Percentiles rank a stretch among this genome's conserved stretches.
phyloP scores from a whole-genome alignment of 768 basidiomycete species.

The Chiua virens region DNA sequence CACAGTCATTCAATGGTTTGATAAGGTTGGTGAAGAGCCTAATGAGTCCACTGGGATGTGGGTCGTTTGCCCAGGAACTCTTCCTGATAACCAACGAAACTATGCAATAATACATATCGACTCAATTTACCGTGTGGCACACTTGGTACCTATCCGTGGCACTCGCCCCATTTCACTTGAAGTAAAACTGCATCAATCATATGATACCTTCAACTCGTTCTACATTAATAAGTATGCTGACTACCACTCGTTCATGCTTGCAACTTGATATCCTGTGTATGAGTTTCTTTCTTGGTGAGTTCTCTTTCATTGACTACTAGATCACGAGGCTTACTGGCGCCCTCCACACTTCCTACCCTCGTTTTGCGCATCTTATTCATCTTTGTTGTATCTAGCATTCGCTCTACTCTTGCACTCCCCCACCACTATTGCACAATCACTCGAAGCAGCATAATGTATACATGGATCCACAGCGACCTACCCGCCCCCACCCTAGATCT shows the following conservation, averaged over 20 bases:
- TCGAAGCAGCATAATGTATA: no score
- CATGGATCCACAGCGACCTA: no score
- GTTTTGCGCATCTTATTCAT: no score
- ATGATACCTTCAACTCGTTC: slow-evolving; percentile 5
- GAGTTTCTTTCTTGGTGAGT: no score
- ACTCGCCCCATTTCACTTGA: neutral
- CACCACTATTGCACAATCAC: no score
- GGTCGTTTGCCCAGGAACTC: slow-evolving; percentile 16
- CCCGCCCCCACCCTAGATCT: no score
- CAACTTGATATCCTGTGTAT: no score
- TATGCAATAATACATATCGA: slow-evolving; percentile 28
- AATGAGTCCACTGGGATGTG: slow-evolving; percentile 31
- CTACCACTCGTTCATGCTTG: slow-evolving; percentile 2
- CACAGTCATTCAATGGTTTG: slow-evolving; percentile 25
- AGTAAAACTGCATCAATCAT: slow-evolving; percentile 6
- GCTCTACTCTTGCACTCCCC: no score
- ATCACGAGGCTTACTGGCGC: no score
- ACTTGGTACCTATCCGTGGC: slow-evolving; percentile 29
- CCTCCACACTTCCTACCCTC: no score
- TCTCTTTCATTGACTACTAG: no score
- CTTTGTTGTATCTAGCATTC: no score
- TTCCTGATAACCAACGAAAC: slow-evolving; percentile 1
- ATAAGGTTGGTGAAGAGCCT: slow-evolving; percentile 14
- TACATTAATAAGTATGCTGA: slow-evolving; percentile 18
- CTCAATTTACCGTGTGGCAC: slow-evolving; percentile 29